Evolutionary conservation across 164 flowering plant species (phyloP), one percentile per base, ranked within the genome.

Genomic region (Macadamia integrifolia): DNA sequence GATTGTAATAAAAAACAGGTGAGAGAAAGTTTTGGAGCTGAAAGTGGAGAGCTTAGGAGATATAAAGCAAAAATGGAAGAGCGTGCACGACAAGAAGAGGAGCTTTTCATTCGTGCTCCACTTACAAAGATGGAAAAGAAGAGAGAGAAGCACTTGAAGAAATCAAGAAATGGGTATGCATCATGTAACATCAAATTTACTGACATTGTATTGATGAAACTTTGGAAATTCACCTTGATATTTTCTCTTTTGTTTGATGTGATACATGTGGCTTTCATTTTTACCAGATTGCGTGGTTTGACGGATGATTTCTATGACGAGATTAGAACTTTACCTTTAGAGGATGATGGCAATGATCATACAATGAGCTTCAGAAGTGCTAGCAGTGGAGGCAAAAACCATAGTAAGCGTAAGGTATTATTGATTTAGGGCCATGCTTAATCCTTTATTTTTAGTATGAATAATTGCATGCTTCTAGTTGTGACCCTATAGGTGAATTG

Each of bases 71-170:
- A 82, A 74, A 74, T 71, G 80, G 90, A 88, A 70, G 78, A 81
- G 13, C 92, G 88, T 65, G 87, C 78, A 14, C 72, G 76, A 28
- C 79, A 62, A 69, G 98, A 93, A 71, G 98, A 93, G 78, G 96
- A 93, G 52, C 84, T 79, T 17, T 91, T 91, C 46, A 82, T 76
- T 35, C 97, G 98, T 76, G 93, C 85, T 71, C 91, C 93, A 58
- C 67, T 88, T 61, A 81, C 97, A 9, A 93, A 77, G 77, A 64
- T 58, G 75, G 97, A 91, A 69, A 93, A 85, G 67, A 82, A 80
- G 87, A 78, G 64, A 77, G 83, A 83, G 70, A 91, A 89, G 62
- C 85, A 82, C 70, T 73, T 93, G 73, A 76, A 76, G 78, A 89
- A 86, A 68, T 86, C 92, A 32, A 82, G 92, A 80, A 89, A 88